Evolutionary conservation across 1,139 yeast species (phyloP), one percentile per base, ranked within the genome.

Genomic region (Suhomyces chickasaworum): DNA sequence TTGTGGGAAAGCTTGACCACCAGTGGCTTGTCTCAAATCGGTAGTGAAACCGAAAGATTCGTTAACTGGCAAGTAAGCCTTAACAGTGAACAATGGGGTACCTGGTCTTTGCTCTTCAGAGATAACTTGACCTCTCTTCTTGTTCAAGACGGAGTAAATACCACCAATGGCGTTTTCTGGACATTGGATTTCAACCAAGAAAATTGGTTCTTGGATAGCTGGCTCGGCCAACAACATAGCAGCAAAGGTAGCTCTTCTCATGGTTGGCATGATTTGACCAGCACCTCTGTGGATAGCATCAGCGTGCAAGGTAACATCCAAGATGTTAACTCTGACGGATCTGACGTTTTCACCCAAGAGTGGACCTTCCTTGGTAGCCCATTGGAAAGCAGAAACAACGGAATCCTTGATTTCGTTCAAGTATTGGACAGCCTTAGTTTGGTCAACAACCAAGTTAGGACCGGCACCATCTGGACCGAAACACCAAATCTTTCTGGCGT

Each of bases 1-100:
- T 83, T 91, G 98, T 81, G 99, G 99, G 98, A 93, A 93, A 76
- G 99, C 99, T 85, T 93, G 99, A 79, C 99, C 99, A 88, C 97
- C 97, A 69, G 99, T 93, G 71, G 98, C 97, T 82, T 91, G 97
- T 86, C 99, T 90, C 74, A 93, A 88, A 71, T 90, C 96, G 81
- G 95, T 93, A 68, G 97, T 87, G 97, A 93, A 93, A 87, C 99
- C 99, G 86, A 93, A 93, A 54, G 99, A 93, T 84, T 93, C 99
- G 81, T 93, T 93, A 69, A 93, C 98, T 77, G 99, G 99, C 79
- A 91, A 83, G 95, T 89, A 88, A 67, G 98, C 98, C 88, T 91
- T 91, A 77, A 91, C 95, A 69, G 96, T 90, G 84, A 91, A 91
- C 81, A 91, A 85, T 78, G 98, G 98, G 66, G 98, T 91, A 86